Evolutionary conservation across 441 rosid genomes (phyloP), one percentile per base, ranked within the genome.

Genomic region (Euphorbia schlechtendalii): DNA sequence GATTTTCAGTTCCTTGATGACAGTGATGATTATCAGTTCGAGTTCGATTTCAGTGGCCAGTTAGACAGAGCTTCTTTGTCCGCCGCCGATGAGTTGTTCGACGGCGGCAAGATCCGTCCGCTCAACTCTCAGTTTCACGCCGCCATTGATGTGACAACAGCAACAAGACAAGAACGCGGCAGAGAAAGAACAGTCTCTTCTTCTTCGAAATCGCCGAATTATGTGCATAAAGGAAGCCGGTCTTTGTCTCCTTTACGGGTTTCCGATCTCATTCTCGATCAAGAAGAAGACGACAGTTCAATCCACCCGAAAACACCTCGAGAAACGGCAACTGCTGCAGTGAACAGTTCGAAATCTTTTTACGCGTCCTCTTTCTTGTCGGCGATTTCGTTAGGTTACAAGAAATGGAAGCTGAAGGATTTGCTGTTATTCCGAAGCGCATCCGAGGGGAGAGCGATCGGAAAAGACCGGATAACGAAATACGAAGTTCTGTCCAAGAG

Each of bases 101-200:
- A 90, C 24, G 83, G 92, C 0, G 98, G 98, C 27, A 89, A 86
- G 74, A 90, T 92, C 71, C 73, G 83, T 24, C 96, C 96, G n/a
- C 65, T 89, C 53, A 78, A 80, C 32, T 86, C 77, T 0, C 78
- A 32, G 6, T 6, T 76, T 53, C 73, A 69, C 22, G 71, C 73
- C 22, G 83, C 84, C 11, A 24, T 76, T 5, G 80, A 78, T 15
- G 76, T 78, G 66, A 68, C 76, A 22, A 71, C 73, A 22, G 6
- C 34, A 32, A 32, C 34, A 32, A 74, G 68, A 30, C 28, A 64
- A 52, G 74, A 52, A 14, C 75, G 89, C 13, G 92, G 95, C 52
- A 80, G 92, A 78, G 84, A 84, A 7, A 66, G 78, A 59, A 73
- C 21, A 6, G 8, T 30, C 11, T 7, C 51, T 4, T 49, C 43